phyloP scores from a whole-genome alignment of 371 early-diverging fungal species.

The Mortierella polycephala region DNA sequence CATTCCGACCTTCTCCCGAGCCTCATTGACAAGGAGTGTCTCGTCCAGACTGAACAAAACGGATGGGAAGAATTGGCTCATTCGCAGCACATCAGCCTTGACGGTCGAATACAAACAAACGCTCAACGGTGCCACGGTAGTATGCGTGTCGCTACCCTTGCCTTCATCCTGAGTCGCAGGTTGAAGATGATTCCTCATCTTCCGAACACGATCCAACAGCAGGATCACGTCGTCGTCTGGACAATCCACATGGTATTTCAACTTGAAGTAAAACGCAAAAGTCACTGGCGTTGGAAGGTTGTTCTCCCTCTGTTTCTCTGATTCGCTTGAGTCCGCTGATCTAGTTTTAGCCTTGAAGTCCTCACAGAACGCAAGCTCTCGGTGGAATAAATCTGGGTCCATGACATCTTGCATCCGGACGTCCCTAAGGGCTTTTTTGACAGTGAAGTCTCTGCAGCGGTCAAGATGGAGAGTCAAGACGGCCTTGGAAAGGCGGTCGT shows the following conservation, averaged over 20 bases:
- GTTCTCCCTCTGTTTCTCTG: not conserved
- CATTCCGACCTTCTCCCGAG: slow-evolving; percentile 59
- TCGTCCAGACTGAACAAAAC: slow-evolving; percentile 76
- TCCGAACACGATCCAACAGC: slow-evolving; percentile 21
- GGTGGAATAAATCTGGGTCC: slow-evolving; percentile 6
- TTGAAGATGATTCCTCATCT: slow-evolving; percentile 65
- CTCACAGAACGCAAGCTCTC: slow-evolving; percentile 64
- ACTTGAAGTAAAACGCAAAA: slow-evolving; percentile 31
- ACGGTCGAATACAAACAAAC: slow-evolving; percentile 52
- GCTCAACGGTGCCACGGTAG: slow-evolving; percentile 60
- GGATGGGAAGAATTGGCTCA: slow-evolving; percentile 71
- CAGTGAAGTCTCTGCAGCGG: slow-evolving; percentile 67
- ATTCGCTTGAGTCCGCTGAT: slow-evolving; percentile 19
- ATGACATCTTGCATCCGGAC: slow-evolving; percentile 11
- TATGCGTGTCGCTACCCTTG: slow-evolving; percentile 23
- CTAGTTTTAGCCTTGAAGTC: slow-evolving; percentile 44
- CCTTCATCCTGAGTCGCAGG: slow-evolving; percentile 40
- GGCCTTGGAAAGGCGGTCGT: slow-evolving; percentile 42
- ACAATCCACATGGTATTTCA: slow-evolving; percentile 10
- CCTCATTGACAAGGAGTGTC: slow-evolving; percentile 67
- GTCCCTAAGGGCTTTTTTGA: slow-evolving; percentile 53
- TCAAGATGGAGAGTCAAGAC: slow-evolving; percentile 68
- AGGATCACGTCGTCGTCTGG: slow-evolving; percentile 17
- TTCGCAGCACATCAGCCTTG: slow-evolving; percentile 63
- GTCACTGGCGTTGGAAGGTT: slow-evolving; percentile 1